Conservation (phyloP, 768 basidiomycete species). For the Pleurotus cornucopiae region DNA sequence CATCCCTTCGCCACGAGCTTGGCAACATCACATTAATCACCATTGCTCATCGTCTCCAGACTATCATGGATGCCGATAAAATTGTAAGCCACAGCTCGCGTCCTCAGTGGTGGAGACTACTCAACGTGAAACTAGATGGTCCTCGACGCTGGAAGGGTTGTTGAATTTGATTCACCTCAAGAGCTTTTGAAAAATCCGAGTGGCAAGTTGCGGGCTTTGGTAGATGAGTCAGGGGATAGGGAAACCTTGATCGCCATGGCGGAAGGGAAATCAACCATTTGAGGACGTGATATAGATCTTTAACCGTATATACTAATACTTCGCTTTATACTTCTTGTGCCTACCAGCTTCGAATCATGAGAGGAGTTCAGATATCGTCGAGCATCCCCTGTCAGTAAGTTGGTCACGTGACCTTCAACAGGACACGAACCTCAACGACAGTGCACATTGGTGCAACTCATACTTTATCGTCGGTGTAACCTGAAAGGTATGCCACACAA, state of each 20-base stretch:
- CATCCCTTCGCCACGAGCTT: constrained; percentile 11
- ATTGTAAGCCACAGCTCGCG: constrained; percentile 6
- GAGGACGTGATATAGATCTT: not conserved
- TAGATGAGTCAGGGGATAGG: constrained; percentile 57
- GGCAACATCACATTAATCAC: constrained; percentile 17
- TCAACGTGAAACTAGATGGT: constrained; percentile 25
- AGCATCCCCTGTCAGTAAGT: too few relatives aligned
- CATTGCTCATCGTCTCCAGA: constrained; percentile 50
- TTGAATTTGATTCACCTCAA: constrained; percentile 52
- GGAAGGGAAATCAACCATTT: constrained; percentile 11
- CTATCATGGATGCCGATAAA: constrained; percentile 52
- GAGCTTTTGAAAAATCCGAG: constrained; percentile 47
- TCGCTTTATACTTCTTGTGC: too few relatives aligned
- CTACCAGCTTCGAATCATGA: too few relatives aligned
- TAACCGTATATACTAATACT: too few relatives aligned
- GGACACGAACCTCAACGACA: too few relatives aligned
- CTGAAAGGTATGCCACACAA: too few relatives aligned
- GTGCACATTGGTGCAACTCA: too few relatives aligned
- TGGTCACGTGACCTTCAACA: too few relatives aligned
- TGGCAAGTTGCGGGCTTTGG: constrained; percentile 48
- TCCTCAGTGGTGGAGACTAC: not conserved
- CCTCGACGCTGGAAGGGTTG: constrained; percentile 40
- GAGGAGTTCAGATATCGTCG: too few relatives aligned
- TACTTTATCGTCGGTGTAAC: too few relatives aligned
- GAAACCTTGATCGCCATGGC: constrained; percentile 44